Evolutionary conservation across 2,329 filamentous ascomycete species (phyloP).

Genomic region (Didymella pinodella): DNA sequence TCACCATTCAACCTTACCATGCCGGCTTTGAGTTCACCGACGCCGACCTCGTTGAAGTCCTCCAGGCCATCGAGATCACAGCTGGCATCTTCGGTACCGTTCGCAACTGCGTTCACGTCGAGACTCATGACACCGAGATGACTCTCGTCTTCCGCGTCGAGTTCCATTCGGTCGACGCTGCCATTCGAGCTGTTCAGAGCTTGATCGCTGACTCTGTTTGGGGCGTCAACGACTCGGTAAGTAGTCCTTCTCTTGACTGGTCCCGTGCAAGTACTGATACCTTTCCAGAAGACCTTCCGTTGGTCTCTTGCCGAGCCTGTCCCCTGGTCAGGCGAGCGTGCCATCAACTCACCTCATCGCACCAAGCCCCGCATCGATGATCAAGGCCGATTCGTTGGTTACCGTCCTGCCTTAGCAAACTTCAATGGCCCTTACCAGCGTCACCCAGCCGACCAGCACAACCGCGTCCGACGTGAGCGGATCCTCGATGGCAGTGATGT

Average conservation of each 20-base stretch:
- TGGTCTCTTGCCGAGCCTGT: slow-evolving; percentile 28
- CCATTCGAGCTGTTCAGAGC: slow-evolving; percentile 37
- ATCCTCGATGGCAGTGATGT: slow-evolving; percentile 57
- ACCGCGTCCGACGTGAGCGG: slow-evolving; percentile 49
- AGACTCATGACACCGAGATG: slow-evolving; percentile 27
- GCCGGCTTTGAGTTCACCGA: slow-evolving; percentile 24
- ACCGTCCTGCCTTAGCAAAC: slow-evolving; percentile 18
- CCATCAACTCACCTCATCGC: slow-evolving; percentile 32
- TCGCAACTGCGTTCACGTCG: slow-evolving; percentile 31
- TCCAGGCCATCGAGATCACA: slow-evolving; percentile 23
- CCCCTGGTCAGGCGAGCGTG: slow-evolving; percentile 32
- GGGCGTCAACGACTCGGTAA: slow-evolving; percentile 28
- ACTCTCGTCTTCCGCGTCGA: slow-evolving; percentile 41
- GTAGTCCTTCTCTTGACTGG: slow-evolving; percentile 6
- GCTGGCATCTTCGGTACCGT: slow-evolving; percentile 30
- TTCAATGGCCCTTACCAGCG: slow-evolving; percentile 16
- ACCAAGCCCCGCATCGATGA: slow-evolving; percentile 34
- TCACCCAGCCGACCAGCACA: slow-evolving; percentile 45
- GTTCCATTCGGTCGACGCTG: slow-evolving; percentile 41
- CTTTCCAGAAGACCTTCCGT: slow-evolving; percentile 33
- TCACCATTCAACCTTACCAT: slow-evolving; percentile 30
- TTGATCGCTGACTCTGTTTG: slow-evolving; percentile 22
- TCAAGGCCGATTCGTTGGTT: slow-evolving; percentile 33
- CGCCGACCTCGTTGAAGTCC: slow-evolving; percentile 27
- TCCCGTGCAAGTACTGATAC: slow-evolving; percentile 24